Base-by-base conservation (phyloP, 2,329 filamentous ascomycete genomes). In the Calycina herbarum region DNA sequence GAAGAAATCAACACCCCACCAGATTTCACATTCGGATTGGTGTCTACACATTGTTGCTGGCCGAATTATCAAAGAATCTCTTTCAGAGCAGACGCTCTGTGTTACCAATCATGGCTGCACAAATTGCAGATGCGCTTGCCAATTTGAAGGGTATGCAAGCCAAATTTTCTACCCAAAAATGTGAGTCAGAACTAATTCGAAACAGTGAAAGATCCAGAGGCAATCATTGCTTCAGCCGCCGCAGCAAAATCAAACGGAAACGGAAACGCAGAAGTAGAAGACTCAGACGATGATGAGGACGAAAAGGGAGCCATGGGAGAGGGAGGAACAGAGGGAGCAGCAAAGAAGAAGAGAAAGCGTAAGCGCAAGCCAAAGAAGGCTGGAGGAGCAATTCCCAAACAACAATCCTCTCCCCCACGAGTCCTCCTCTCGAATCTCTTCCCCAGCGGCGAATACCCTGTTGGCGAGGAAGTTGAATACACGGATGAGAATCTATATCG, bases 291-390 rank as follows among this genome's bases (percentile, higher is more conserved):
- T 59, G 83, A 85, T 10, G 82, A 80, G 3, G 83, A 83, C 24
- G 81, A 79, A 20, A 74, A 76, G 33, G 31, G 31, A 15, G 35
- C 35, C 8, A 74, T 76, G 15, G 76, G 76, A 6, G 80, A 79
- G 38, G 76, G 77, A 8, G 77, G 71, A 48, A 77, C 77, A 5
- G 79, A 69, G 33, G 78, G 75, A 61, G 76, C 75, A 54, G 76
- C 76, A 79, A 93, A 93, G 81, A 93, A 93, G 81, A 76, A 74
- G 70, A 65, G 64, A 10, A 65, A 62, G 54, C 40, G 71, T 59
- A 94, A 94, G 83, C 93, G 92, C 84, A 92, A 89, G 83, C 89
- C 87, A 80, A 86, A 88, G 76, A 88, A 87, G 77, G 90, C 87
- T 82, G 90, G 90, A 79, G 84, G 83, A 78, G 77, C 77, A 17